Evolutionary conservation across 495 filamentous ascomycete genomes (phyloP).

Genomic region (Penicillium cosmopolitanum): DNA sequence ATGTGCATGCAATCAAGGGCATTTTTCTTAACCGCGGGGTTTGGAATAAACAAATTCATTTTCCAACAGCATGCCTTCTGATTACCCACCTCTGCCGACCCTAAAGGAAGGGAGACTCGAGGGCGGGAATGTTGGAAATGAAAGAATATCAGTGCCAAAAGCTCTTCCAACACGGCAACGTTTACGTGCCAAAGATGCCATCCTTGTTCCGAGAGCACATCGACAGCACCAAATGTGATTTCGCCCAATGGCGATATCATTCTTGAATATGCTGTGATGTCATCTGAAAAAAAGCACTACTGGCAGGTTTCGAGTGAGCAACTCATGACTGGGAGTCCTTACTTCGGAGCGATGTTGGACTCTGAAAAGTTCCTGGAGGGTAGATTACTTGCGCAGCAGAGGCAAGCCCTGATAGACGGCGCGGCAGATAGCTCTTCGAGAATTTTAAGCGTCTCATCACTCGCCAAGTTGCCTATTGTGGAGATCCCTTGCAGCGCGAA

Average conservation of each 20-base stretch:
- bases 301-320: constrained; percentile 43
- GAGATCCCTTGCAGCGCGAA: constrained; percentile 28
- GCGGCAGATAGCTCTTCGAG: not conserved
- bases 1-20: not conserved
- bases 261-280: constrained; percentile 35
- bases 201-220: constrained; percentile 2
- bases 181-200: constrained; percentile 3
- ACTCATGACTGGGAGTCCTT: constrained; percentile 42
- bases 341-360: constrained; percentile 52
- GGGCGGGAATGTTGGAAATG: not conserved
- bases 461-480: constrained; percentile 31
- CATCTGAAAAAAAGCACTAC: constrained; percentile 17
- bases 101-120: not conserved
- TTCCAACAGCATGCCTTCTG: constrained; percentile 10
- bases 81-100: constrained; percentile 17
- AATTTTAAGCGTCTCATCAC: not conserved
- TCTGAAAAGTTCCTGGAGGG: constrained; percentile 54
- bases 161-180: not conserved
- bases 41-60: not conserved
- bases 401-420: constrained; percentile 3
- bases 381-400: constrained; percentile 34
- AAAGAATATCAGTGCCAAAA: not conserved
- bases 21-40: not conserved
- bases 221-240: constrained; percentile 22
- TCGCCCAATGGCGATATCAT: constrained; percentile 39